A percentile compares a stretch with the other conserved stretches of the same genome.
phyloP scores from a whole-genome alignment of 2,329 filamentous ascomycete species.

The Penicillium hordei region DNA sequence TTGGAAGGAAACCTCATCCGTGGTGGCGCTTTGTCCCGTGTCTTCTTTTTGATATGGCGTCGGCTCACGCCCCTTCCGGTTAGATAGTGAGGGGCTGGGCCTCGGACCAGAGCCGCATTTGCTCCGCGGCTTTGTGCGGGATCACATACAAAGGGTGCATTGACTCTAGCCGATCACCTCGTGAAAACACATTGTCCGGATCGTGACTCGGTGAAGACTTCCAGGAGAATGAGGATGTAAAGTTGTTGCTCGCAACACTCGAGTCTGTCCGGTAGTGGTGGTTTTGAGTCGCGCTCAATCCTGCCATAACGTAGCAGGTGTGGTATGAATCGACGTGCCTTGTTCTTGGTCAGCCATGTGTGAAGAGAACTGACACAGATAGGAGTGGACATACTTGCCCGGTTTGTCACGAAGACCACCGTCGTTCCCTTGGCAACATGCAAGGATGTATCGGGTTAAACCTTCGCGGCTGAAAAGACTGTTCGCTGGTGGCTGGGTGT shows the following conservation, averaged over 20 bases:
- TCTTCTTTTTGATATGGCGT: not conserved
- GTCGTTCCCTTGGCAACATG: constrained; percentile 75
- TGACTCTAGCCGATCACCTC: constrained; percentile 66
- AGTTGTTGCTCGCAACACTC: constrained; percentile 32
- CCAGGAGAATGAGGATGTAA: constrained; percentile 43
- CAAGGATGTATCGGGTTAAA: constrained; percentile 83
- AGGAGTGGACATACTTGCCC: constrained; percentile 64
- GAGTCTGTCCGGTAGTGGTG: constrained; percentile 49
- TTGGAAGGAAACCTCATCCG: not conserved
- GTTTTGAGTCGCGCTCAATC: constrained; percentile 80
- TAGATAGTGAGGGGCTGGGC: constrained; percentile 22
- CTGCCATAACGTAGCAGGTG: constrained; percentile 85
- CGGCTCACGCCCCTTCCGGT: not conserved
- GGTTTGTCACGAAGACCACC: constrained; percentile 94
- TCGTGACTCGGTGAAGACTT: constrained; percentile 41
- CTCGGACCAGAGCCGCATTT: constrained; percentile 65
- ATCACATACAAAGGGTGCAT: constrained; percentile 86
- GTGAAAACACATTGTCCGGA: constrained; percentile 64
- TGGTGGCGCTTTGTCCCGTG: not conserved
- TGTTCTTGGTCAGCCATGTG: constrained; percentile 24
- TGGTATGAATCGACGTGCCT: constrained; percentile 86
- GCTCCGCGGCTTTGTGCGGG: constrained; percentile 66
- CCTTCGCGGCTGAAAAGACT: constrained; percentile 76
- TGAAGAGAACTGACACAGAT: not conserved
- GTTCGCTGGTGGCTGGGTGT: constrained; percentile 26